Conservation (phyloP, 495 filamentous ascomycete species). For the Penicillium cataractarum region DNA sequence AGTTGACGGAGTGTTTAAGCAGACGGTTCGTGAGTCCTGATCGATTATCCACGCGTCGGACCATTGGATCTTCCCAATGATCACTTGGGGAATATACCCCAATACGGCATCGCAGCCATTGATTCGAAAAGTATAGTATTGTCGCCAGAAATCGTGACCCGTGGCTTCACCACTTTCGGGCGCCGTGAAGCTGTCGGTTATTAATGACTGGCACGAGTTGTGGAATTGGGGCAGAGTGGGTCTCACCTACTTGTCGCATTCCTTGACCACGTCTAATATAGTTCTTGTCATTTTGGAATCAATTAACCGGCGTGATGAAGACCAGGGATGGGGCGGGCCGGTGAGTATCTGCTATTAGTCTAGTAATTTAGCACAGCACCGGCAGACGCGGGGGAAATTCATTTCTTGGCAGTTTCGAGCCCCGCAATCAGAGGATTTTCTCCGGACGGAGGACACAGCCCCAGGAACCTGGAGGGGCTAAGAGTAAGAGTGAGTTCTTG, state of each 20-base stretch:
- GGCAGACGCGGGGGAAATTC: too few relatives aligned
- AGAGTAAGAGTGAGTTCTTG: too few relatives aligned
- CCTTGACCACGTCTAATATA: slow-evolving; percentile 1
- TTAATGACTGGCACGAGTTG: background rate
- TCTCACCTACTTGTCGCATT: slow-evolving; percentile 1
- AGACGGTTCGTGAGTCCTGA: background rate
- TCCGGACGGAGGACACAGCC: too few relatives aligned
- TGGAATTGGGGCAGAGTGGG: background rate
- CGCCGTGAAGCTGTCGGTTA: background rate
- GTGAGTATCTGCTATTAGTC: too few relatives aligned
- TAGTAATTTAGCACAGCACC: too few relatives aligned
- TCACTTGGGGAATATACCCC: background rate
- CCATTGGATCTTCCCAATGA: background rate
- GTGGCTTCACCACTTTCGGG: background rate
- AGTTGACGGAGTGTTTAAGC: background rate
- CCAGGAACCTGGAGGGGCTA: too few relatives aligned
- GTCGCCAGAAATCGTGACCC: background rate
- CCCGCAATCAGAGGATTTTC: too few relatives aligned
- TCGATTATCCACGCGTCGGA: background rate
- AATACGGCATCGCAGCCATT: background rate
- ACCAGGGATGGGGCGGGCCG: background rate
- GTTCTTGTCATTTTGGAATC: background rate
- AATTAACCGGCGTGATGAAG: background rate
- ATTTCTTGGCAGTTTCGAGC: too few relatives aligned
- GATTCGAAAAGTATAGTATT: background rate